Conservation (phyloP, 2,329 filamentous ascomycete species). For the Plectosphaerella plurivora region DNA sequence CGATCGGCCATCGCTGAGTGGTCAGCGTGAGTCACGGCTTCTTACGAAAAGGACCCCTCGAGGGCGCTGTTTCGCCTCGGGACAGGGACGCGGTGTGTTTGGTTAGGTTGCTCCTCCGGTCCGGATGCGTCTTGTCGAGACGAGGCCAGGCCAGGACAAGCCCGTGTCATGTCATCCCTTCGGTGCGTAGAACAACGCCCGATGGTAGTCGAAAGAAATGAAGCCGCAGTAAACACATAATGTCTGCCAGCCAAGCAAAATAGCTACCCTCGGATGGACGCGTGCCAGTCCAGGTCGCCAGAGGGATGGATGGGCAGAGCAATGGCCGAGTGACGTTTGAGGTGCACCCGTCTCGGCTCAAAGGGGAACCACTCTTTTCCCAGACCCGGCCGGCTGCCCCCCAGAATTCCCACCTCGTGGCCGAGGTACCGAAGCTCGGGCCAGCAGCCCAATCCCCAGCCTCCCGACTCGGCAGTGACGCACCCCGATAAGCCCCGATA, state of each 20-base stretch:
- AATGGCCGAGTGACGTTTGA: constrained; percentile 1
- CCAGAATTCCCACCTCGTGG: constrained; percentile 33
- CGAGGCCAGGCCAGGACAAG: background rate
- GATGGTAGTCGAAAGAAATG: background rate
- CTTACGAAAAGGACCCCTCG: too few species aligned
- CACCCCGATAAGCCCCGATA: background rate
- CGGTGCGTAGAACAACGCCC: background rate
- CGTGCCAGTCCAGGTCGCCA: too few species aligned
- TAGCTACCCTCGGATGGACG: too few species aligned
- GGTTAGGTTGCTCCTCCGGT: background rate
- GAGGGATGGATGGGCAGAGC: background rate
- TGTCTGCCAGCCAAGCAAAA: too few species aligned
- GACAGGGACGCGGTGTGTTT: too few species aligned
- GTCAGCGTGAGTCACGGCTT: background rate
- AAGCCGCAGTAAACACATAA: too few species aligned
- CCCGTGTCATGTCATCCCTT: background rate
- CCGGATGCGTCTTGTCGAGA: background rate
- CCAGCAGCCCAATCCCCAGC: background rate
- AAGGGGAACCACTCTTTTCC: constrained; percentile 19
- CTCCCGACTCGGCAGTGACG: background rate
- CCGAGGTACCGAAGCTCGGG: constrained; percentile 36
- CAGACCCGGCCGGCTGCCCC: background rate
- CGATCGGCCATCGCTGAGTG: background rate
- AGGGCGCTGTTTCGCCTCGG: too few species aligned
- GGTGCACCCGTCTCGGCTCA: constrained; percentile 28